phyloP scores from a whole-genome alignment of 2,329 filamentous ascomycete species.

The Grosmannia penicillata region DNA sequence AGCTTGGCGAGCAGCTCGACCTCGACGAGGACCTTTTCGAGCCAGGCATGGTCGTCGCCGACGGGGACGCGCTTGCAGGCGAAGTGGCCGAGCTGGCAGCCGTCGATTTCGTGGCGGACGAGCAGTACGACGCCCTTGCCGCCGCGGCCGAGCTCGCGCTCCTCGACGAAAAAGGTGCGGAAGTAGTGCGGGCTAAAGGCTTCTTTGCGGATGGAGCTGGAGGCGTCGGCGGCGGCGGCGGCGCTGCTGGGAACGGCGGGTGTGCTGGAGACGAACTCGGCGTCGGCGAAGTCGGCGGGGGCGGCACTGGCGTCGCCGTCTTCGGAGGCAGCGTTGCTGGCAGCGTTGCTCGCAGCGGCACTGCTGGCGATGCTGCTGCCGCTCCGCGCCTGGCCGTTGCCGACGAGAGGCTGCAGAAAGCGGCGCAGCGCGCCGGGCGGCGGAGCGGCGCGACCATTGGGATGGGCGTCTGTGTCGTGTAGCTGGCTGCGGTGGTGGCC shows the following conservation, averaged over 20 bases:
- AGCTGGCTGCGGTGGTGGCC: constrained; percentile 24
- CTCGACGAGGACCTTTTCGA: constrained; percentile 85
- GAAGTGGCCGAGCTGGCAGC: constrained; percentile 76
- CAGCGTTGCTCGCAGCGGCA: no score
- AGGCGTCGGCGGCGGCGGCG: background rate
- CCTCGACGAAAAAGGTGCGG: constrained; percentile 80
- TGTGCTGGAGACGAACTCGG: constrained; percentile 38
- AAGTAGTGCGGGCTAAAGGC: constrained; percentile 93
- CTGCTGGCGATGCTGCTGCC: background rate
- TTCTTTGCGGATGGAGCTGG: constrained; percentile 63
- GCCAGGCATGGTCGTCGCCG: constrained; percentile 84
- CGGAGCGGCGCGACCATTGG: constrained; percentile 19
- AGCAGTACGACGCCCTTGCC: constrained; percentile 90
- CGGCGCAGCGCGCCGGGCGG: constrained; percentile 37
- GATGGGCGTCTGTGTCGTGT: background rate
- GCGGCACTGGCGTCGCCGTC: background rate
- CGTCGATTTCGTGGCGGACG: constrained; percentile 85
- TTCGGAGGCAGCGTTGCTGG: constrained; percentile 13
- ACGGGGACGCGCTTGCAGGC: constrained; percentile 96
- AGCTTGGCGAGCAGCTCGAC: constrained; percentile 85
- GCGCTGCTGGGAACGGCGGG: constrained; percentile 27
- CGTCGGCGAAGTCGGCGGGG: background rate
- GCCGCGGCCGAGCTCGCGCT: constrained; percentile 71
- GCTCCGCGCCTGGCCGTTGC: background rate
- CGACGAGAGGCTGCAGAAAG: constrained; percentile 28